A percentile compares a stretch with the other conserved stretches of the same genome.
Conservation (phyloP, 2,329 filamentous ascomycete genomes). For the Immersiporthe knoxdaviesiana region DNA sequence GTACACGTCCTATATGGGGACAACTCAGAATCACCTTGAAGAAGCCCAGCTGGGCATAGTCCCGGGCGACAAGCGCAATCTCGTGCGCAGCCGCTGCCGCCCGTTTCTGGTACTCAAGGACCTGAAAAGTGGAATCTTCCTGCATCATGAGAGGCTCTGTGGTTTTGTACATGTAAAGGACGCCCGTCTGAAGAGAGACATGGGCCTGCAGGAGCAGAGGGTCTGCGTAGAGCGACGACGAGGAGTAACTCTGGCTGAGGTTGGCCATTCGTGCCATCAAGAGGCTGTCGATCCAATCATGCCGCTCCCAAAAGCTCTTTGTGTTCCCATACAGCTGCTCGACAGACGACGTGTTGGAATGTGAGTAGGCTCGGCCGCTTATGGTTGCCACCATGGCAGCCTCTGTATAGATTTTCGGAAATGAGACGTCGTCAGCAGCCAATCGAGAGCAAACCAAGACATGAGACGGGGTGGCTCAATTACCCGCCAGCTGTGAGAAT, state of each 20-base stretch:
- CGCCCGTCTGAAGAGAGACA: not conserved
- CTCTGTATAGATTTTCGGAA: not conserved
- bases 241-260: not conserved
- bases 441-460: no score
- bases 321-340: not conserved
- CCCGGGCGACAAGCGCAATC: not conserved
- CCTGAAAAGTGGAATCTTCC: not conserved
- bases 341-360: not conserved
- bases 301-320: not conserved
- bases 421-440: no score
- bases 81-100: not conserved
- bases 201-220: not conserved
- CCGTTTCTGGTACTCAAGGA: not conserved
- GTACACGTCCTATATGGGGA: not conserved
- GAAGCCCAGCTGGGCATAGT: conserved; percentile 2
- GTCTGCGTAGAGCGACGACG: not conserved
- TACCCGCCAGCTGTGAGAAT: not conserved
- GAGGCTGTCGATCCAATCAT: conserved; percentile 1
- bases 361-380: not conserved
- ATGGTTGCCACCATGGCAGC: conserved; percentile 3
- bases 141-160: conserved; percentile 5
- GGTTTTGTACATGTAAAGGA: conserved; percentile 3
- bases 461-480: not conserved
- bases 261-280: not conserved
- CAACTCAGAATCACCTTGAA: not conserved